Evolutionary conservation across 805 yeast species (phyloP), one percentile per base, ranked within the genome.

Genomic region (Ogataea dorogensis): DNA sequence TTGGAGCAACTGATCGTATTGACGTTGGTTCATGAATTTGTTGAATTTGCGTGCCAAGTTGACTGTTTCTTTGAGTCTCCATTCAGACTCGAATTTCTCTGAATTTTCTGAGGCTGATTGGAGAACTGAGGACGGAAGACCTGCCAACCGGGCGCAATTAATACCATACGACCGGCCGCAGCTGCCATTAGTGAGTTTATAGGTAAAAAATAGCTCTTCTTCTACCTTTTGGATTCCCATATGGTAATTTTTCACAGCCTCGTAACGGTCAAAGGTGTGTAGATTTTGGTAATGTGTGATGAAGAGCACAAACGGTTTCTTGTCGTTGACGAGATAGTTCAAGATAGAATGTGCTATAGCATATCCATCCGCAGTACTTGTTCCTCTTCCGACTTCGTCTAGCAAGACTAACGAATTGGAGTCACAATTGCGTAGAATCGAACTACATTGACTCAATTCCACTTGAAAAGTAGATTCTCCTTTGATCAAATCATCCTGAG

Each of bases 381-480:
- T 76, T 2, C 93, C 93, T 32, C 89, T 63, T 3, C 94, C 94
- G 26, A 84, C 73, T 47, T 84, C 94, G 54, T 84, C 94, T 28
- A 84, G 59, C 2, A 84, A 60, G 2, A 85, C 76, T 36, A 84
- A 63, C 1, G 87, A 80, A 17, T 67, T 65, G 2, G 64, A 50
- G 2, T 77, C 70, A 30, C 83, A 74, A 3, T 61, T 48, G 5
- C 64, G 51, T 33, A 84, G 53, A 15, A 84, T 82, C 19, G 70
- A 65, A 23, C 73, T 65, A 49, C 87, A 79, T 48, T 85, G 89
- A 23, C 65, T 61, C 69, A 84, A 70, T 53, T 84, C 94, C 11
- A 80, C 79, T 79, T 80, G 80, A 54, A 89, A 88, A 0, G 96
- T 88, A 0, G 95, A 85, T 49, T 84, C 77, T 2, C 93, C 91